A percentile compares a stretch with the other conserved stretches of the same genome.
Conservation (phyloP, 768 basidiomycete genomes). For the Tylopilus felleus region DNA sequence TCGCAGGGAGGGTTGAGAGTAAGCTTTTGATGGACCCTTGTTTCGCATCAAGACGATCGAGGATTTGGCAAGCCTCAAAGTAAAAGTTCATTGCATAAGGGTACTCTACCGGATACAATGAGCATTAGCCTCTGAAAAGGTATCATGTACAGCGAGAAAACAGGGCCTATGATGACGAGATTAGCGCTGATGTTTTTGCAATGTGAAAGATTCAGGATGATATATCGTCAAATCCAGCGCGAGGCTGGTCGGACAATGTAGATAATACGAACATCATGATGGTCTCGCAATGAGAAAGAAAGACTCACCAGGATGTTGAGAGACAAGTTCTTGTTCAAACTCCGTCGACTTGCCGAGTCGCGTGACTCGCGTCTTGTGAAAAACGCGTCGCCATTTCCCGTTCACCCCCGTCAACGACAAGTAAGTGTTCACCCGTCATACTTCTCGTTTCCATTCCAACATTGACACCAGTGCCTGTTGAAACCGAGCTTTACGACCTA, state of each 20-base stretch:
- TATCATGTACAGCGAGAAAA: conserved; percentile 18
- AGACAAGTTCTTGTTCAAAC: conserved; percentile 25
- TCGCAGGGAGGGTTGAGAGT: conserved; percentile 67
- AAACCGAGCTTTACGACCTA: conserved; percentile 84
- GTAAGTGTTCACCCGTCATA: conserved; percentile 22
- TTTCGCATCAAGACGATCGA: conserved; percentile 85
- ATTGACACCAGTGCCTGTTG: conserved; percentile 54
- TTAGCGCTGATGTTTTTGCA: conserved; percentile 26
- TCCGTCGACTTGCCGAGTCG: conserved; percentile 30
- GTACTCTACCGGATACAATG: conserved; percentile 28
- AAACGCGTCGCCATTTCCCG: conserved; percentile 22
- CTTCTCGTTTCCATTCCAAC: background rate
- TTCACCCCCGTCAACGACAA: conserved; percentile 15
- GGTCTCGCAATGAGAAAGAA: conserved; percentile 1
- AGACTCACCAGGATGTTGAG: conserved; percentile 20
- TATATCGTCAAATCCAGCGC: conserved; percentile 49
- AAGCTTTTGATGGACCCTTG: conserved; percentile 91
- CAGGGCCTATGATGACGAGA: conserved; percentile 16
- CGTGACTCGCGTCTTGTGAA: conserved; percentile 26
- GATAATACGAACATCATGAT: conserved; percentile 82
- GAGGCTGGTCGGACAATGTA: conserved; percentile 83
- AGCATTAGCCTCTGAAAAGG: conserved; percentile 24
- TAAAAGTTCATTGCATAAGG: conserved; percentile 83
- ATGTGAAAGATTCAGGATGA: conserved; percentile 23
- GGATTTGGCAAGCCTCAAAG: conserved; percentile 78